phyloP scores from a whole-genome alignment of 192 early-diverging fungal genomes.

The Powellomyces hirtus region DNA sequence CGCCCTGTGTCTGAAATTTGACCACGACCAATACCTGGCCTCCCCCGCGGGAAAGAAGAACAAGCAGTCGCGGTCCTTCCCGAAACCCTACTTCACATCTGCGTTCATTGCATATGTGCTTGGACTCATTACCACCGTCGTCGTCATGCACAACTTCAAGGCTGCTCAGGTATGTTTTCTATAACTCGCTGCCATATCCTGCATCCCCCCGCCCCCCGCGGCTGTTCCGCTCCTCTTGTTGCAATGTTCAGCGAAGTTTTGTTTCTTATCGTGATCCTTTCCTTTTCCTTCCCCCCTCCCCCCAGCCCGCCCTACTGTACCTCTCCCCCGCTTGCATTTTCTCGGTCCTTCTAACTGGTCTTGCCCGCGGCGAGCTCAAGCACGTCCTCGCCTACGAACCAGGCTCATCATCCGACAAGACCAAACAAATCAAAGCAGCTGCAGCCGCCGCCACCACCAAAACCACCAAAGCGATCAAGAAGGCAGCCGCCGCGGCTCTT shows the following conservation, averaged over 20 bases:
- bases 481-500: not conserved
- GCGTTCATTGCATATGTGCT: constrained; percentile 76
- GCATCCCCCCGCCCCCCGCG: constrained; percentile 75
- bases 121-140: constrained; percentile 85
- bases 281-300: no score
- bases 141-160: constrained; percentile 93
- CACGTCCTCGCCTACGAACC: constrained; percentile 38
- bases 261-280: no score
- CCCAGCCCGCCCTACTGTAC: constrained; percentile 86
- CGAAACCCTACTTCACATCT: constrained; percentile 86
- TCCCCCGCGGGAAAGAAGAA: constrained; percentile 48
- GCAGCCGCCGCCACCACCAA: not conserved
- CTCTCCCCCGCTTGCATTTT: constrained; percentile 95
- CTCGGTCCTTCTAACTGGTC: constrained; percentile 63
- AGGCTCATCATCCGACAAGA: not conserved
- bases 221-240: constrained; percentile 93
- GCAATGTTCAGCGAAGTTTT: no score
- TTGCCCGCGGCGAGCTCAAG: constrained; percentile 39
- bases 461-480: not conserved
- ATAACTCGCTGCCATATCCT: no score
- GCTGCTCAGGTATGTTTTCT: constrained; percentile 71
- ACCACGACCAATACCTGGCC: constrained; percentile 72
- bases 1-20: constrained; percentile 85
- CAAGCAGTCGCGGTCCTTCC: constrained; percentile 60
- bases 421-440: not conserved